Evolutionary conservation across 83 land plant species (phyloP).

Genomic region (Thuja plicata): DNA sequence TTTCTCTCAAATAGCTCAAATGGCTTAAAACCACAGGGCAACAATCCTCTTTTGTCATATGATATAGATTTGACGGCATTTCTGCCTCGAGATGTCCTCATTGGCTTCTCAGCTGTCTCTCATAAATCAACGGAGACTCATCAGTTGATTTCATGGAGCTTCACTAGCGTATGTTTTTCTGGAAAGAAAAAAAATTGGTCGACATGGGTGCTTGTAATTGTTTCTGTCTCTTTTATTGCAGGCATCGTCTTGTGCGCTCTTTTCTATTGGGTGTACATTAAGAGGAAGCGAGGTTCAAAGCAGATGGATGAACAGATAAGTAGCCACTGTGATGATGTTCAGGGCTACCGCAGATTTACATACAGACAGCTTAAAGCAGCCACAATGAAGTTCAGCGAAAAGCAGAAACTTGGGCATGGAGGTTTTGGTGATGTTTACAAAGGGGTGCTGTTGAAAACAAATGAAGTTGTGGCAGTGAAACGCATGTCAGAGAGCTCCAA

Average conservation of each 20-base stretch:
- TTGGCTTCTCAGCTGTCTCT: slow-evolving; percentile 41
- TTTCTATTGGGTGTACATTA: not conserved
- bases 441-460: not conserved
- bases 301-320: not conserved
- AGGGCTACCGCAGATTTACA: not conserved
- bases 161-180: not conserved
- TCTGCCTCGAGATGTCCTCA: slow-evolving; percentile 22
- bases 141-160: not conserved
- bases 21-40: not conserved
- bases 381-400: not conserved
- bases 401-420: not conserved
- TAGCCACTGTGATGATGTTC: not conserved
- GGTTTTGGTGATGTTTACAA: not conserved
- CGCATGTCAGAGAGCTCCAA: slow-evolving; percentile 25
- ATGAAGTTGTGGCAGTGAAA: slow-evolving; percentile 32
- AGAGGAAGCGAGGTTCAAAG: not conserved
- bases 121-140: not conserved
- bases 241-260: not conserved
- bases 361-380: slow-evolving; percentile 21
- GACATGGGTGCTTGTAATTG: not conserved
- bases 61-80: slow-evolving; percentile 13
- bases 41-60: slow-evolving; percentile 12
- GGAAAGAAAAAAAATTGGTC: not conserved
- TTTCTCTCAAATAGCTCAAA: not conserved
- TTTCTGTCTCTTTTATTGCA: not conserved